Evolutionary conservation across 2,329 filamentous ascomycete species (phyloP).

Genomic region (Colletotrichum sp.): DNA sequence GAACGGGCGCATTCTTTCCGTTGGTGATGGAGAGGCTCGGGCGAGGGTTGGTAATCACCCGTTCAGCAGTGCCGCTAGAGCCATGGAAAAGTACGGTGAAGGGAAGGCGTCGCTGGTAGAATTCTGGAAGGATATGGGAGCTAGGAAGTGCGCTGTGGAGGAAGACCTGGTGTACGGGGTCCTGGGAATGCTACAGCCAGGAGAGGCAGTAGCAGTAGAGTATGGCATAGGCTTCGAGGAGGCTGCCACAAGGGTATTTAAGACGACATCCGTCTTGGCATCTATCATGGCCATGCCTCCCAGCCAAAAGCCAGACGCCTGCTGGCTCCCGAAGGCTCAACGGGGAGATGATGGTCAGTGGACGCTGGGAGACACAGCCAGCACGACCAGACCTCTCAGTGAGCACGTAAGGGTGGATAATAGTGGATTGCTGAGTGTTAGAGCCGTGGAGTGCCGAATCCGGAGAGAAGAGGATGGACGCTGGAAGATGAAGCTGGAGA

Average conservation of each 20-base stretch:
- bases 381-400: not conserved
- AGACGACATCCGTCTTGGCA: not conserved
- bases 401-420: accelerated
- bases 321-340: not conserved
- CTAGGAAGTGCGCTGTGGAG: not conserved
- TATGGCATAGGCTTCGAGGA: not conserved
- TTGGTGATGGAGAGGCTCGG: not conserved
- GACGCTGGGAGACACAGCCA: not conserved
- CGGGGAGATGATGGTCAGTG: not conserved
- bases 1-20: not conserved
- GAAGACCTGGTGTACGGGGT: not conserved
- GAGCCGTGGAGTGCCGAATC: accelerated
- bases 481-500: not conserved
- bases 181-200: not conserved
- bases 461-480: not conserved
- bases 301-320: not conserved
- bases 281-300: not conserved
- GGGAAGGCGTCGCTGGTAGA: not conserved
- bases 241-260: not conserved
- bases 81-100: not conserved
- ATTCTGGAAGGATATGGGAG: not conserved
- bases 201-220: not conserved
- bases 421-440: accelerated
- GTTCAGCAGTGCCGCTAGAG: not conserved
- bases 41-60: not conserved